Conservation (phyloP, 1,284 basidiomycete species). For the Malassezia brasiliensis region DNA sequence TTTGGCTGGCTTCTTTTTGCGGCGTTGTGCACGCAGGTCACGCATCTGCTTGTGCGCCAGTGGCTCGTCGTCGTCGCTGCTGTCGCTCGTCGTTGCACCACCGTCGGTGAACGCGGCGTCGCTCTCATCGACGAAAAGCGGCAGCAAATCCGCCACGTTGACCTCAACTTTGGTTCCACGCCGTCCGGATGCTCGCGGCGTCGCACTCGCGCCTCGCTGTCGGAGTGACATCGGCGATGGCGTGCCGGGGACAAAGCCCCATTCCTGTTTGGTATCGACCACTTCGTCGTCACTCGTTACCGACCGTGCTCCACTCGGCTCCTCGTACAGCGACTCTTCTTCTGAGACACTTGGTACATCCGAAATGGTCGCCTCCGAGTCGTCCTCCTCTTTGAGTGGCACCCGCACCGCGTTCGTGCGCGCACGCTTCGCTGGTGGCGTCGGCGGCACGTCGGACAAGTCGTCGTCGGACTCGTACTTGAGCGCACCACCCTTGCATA, state of each 20-base stretch:
- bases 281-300: not conserved
- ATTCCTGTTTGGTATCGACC: too few relatives aligned
- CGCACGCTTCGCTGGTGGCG: not conserved
- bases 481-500: not conserved
- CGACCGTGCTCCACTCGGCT: not conserved
- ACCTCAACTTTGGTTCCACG: too few relatives aligned
- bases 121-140: not conserved
- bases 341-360: not conserved
- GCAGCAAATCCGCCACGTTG: not conserved
- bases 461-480: not conserved
- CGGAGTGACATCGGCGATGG: too few relatives aligned
- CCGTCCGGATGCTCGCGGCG: too few relatives aligned
- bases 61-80: slow-evolving; percentile 12
- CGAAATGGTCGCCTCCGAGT: not conserved
- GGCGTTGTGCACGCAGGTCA: not conserved
- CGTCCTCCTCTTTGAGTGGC: not conserved
- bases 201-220: not conserved
- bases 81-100: too few relatives aligned
- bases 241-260: too few relatives aligned
- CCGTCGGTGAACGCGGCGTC: not conserved
- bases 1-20: not conserved
- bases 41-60: slow-evolving; percentile 4
- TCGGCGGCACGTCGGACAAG: not conserved
- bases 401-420: not conserved
- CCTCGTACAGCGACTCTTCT: not conserved